Percentiles rank a stretch among this genome's conserved stretches.
Evolutionary conservation across 805 yeast species (phyloP).

Genomic region (Lachancea nothofagi): DNA sequence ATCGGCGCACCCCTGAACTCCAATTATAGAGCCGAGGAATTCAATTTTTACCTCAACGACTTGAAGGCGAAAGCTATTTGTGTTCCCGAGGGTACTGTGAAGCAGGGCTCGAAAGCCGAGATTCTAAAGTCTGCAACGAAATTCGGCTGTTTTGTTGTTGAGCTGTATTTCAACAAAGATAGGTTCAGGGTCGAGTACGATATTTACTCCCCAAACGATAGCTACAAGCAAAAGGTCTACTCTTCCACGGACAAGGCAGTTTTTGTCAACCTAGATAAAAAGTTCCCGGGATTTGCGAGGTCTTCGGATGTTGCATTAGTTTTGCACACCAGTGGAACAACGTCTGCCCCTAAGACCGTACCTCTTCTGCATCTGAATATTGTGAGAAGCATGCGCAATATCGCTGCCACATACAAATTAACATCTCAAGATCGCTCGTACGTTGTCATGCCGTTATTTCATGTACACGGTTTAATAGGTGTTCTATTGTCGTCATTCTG

Average conservation of each 20-base stretch:
- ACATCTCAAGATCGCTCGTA: constrained; percentile 47
- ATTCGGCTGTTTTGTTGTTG: constrained; percentile 46
- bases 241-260: constrained; percentile 28
- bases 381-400: constrained; percentile 53
- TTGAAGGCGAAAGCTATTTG: constrained; percentile 51
- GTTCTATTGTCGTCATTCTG: constrained; percentile 57
- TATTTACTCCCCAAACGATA: constrained; percentile 26
- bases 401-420: constrained; percentile 51
- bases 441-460: constrained; percentile 73
- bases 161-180: constrained; percentile 41
- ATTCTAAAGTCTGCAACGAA: constrained; percentile 47
- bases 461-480: constrained; percentile 69
- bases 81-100: constrained; percentile 48
- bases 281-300: constrained; percentile 40
- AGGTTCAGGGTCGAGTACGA: constrained; percentile 41
- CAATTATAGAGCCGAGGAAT: constrained; percentile 53
- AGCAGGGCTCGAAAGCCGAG: constrained; percentile 30
- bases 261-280: constrained; percentile 26
- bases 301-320: constrained; percentile 57
- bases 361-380: constrained; percentile 63
- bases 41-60: constrained; percentile 60
- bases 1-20: constrained; percentile 70
- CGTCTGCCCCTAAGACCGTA: constrained; percentile 72
- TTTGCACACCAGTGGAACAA: constrained; percentile 70
- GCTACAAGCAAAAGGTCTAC: constrained; percentile 22